These are phyloP conservation scores for Tricholoma matsutake DNA, from an alignment of 768 basidiomycete genomes.

Conservation along the genomic window DNA sequence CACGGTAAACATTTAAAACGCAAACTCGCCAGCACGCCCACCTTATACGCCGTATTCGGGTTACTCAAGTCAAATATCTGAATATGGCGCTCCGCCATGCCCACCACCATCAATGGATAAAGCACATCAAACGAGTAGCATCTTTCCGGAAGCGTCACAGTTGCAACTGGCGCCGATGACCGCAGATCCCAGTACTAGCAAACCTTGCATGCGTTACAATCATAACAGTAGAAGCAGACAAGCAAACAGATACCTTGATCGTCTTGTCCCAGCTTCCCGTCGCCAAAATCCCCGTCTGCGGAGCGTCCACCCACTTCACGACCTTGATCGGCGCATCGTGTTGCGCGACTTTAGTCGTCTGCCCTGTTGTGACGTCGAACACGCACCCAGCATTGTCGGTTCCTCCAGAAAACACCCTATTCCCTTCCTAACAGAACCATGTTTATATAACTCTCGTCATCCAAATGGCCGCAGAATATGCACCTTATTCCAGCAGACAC, in stretches of 20 bases:
- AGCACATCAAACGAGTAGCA: slow-evolving; percentile 85
- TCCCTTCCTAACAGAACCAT: slow-evolving; percentile 62
- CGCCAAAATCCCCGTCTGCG: slow-evolving; percentile 70
- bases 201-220: not conserved
- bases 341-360: slow-evolving; percentile 77
- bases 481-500: slow-evolving; percentile 90
- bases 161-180: slow-evolving; percentile 66
- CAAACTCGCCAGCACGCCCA: slow-evolving; percentile 24
- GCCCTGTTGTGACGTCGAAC: slow-evolving; percentile 86
- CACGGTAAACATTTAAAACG: not conserved
- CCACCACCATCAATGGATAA: slow-evolving; percentile 85
- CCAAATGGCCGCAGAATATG: not conserved
- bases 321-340: slow-evolving; percentile 88
- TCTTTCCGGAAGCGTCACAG: slow-evolving; percentile 79
- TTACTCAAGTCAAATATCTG: slow-evolving; percentile 85
- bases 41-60: slow-evolving; percentile 77
- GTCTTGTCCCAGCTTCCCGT: slow-evolving; percentile 99
- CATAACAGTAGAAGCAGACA: not conserved
- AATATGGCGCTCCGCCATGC: slow-evolving; percentile 89
- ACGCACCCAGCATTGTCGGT: slow-evolving; percentile 92
- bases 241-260: slow-evolving; percentile 59
- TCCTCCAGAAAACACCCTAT: slow-evolving; percentile 87
- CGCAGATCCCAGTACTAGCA: slow-evolving; percentile 91
- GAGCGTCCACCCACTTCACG: slow-evolving; percentile 77
- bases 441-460: slow-evolving; percentile 3